Conservation (phyloP, 441 rosid species). For the Metrosideros polymorpha region DNA sequence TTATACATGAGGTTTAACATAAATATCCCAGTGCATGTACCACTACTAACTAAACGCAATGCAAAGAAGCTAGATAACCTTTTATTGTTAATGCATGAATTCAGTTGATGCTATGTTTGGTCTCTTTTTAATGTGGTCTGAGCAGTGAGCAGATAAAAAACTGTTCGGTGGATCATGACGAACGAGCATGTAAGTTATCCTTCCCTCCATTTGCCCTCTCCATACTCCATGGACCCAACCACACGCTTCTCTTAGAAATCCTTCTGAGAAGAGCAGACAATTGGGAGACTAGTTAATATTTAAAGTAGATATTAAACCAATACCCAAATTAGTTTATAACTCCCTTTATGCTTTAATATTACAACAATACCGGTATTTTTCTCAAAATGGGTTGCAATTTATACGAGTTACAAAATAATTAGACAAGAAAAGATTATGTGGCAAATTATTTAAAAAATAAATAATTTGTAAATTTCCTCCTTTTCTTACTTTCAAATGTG, state of each 20-base stretch:
- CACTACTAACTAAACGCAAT: no score
- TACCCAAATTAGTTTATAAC: no score
- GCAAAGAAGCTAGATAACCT: no score
- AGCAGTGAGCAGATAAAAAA: neutral
- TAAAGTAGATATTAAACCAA: neutral
- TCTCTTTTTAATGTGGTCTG: neutral
- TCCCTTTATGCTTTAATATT: no score
- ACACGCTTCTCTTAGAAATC: neutral
- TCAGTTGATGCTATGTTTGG: neutral
- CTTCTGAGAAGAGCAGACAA: neutral
- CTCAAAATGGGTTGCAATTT: no score
- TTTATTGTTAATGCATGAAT: neutral
- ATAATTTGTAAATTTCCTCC: neutral
- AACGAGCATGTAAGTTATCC: constrained; percentile 47
- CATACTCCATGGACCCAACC: no score
- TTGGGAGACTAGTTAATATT: neutral
- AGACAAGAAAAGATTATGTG: no score
- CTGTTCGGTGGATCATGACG: constrained; percentile 41
- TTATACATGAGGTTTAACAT: neutral
- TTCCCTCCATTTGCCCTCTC: neutral
- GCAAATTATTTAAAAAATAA: no score
- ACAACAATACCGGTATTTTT: no score
- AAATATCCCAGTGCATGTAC: neutral
- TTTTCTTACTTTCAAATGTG: no score
- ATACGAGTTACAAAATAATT: no score